Percentiles rank a stretch among this genome's conserved stretches.
phyloP scores from a whole-genome alignment of 176 grass and related monocot species.

The Rhynchospora tenuis region DNA sequence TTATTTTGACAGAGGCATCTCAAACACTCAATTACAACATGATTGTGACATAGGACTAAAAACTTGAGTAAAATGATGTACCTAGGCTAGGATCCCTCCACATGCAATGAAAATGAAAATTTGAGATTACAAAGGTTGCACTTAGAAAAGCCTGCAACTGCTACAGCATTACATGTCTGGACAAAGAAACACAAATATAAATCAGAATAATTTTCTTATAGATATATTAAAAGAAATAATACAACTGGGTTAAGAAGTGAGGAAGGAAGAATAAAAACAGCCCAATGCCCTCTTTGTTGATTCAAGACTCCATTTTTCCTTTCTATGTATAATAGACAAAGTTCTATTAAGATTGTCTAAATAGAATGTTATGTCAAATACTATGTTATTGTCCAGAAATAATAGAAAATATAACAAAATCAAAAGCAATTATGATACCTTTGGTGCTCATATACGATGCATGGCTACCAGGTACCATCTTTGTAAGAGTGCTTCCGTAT shows the following conservation, averaged over 20 bases:
- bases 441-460: slow-evolving; percentile 56
- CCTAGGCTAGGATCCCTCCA: slow-evolving; percentile 86
- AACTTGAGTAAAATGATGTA: slow-evolving; percentile 10
- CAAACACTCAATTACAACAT: not conserved
- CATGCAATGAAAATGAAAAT: slow-evolving; percentile 98
- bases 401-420: slow-evolving; percentile 3
- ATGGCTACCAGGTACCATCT: slow-evolving; percentile 76
- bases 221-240: not conserved
- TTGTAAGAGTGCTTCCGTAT: slow-evolving; percentile 85
- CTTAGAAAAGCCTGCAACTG: slow-evolving; percentile 91
- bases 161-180: slow-evolving; percentile 97
- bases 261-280: slow-evolving; percentile 15
- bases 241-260: slow-evolving; percentile 1
- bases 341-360: slow-evolving; percentile 35
- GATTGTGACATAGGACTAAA: not conserved
- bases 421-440: slow-evolving; percentile 37
- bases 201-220: slow-evolving; percentile 27
- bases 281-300: slow-evolving; percentile 90
- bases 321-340: slow-evolving; percentile 95
- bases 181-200: slow-evolving; percentile 28
- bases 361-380: slow-evolving; percentile 27
- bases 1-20: too few relatives aligned
- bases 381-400: not conserved
- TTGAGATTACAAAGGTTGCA: slow-evolving; percentile 86
- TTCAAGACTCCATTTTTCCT: slow-evolving; percentile 95